A percentile compares a stretch with the other conserved stretches of the same genome.
Conservation (phyloP, 192 early-diverging fungal genomes). For the Rhizophagus sp. region DNA sequence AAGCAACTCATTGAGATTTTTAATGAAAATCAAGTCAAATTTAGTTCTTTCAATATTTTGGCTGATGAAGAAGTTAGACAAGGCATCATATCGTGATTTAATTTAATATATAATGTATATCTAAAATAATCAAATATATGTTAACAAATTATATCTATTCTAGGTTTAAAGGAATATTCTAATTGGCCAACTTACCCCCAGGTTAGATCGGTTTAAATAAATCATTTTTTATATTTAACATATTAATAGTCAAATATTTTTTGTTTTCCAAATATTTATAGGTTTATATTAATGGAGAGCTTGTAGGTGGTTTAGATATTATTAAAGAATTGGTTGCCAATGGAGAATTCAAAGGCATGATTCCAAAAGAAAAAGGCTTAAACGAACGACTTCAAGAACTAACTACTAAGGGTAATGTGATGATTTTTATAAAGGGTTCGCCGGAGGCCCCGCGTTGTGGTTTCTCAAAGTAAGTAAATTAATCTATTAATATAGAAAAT, state of each 20-base stretch:
- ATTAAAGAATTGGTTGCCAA: slow-evolving; percentile 85
- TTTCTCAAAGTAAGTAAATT: no score
- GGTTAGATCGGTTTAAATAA: slow-evolving; percentile 20
- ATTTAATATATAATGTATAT: slow-evolving; percentile 2
- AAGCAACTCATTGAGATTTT: slow-evolving; percentile 80
- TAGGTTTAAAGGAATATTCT: slow-evolving; percentile 48
- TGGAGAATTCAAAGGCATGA: slow-evolving; percentile 58
- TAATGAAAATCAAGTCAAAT: slow-evolving; percentile 72
- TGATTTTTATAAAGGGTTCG: no score
- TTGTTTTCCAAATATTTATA: slow-evolving; percentile 38
- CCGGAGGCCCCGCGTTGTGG: no score
- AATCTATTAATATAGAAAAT: no score
- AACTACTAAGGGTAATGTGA: no score
- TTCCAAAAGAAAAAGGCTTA: slow-evolving; percentile 35
- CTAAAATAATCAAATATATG: background rate
- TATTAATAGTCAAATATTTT: background rate
- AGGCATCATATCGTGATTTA: slow-evolving; percentile 66
- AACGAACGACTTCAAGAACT: no score
- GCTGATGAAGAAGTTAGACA: slow-evolving; percentile 90
- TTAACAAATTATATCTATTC: background rate
- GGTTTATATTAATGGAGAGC: slow-evolving; percentile 92
- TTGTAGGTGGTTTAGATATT: slow-evolving; percentile 94
- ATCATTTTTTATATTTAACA: background rate
- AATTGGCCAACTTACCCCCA: slow-evolving; percentile 98
- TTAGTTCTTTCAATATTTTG: slow-evolving; percentile 88